phyloP scores from a whole-genome alignment of 2,329 filamentous ascomycete genomes.

The Fusarium foetens region DNA sequence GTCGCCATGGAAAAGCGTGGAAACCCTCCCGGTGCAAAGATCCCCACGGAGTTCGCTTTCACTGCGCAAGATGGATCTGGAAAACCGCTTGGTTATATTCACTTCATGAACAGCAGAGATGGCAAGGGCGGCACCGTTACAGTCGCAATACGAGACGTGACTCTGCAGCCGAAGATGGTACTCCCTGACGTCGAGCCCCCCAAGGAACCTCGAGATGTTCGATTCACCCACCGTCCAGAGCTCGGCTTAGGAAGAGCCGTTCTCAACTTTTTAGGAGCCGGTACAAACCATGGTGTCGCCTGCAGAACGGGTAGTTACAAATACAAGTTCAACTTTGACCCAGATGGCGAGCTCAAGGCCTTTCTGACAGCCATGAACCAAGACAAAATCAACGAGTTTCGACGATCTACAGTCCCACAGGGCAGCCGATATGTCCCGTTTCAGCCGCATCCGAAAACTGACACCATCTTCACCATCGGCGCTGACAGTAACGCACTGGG shows the following conservation, averaged over 20 bases:
- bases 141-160: constrained; percentile 44
- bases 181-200: constrained; percentile 40
- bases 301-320: constrained; percentile 42
- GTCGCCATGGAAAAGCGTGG: constrained; percentile 33
- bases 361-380: constrained; percentile 15
- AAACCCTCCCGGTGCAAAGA: background rate
- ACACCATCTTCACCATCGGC: constrained; percentile 23
- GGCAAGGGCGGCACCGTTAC: constrained; percentile 39
- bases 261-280: constrained; percentile 44
- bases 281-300: constrained; percentile 42
- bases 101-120: constrained; percentile 27
- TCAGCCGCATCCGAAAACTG: background rate
- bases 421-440: background rate
- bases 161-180: constrained; percentile 46
- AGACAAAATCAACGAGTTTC: background rate
- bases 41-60: constrained; percentile 44
- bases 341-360: constrained; percentile 32
- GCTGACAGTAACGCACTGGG: background rate
- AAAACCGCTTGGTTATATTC: constrained; percentile 47
- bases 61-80: constrained; percentile 20
- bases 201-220: constrained; percentile 33
- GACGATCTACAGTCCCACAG: background rate
- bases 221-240: constrained; percentile 45
- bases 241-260: constrained; percentile 48
- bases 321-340: constrained; percentile 48